A percentile compares a stretch with the other conserved stretches of the same genome.
These are phyloP conservation scores for Cyberlindnera suaveolens DNA, from an alignment of 805 yeast species.

Conservation along the genomic window DNA sequence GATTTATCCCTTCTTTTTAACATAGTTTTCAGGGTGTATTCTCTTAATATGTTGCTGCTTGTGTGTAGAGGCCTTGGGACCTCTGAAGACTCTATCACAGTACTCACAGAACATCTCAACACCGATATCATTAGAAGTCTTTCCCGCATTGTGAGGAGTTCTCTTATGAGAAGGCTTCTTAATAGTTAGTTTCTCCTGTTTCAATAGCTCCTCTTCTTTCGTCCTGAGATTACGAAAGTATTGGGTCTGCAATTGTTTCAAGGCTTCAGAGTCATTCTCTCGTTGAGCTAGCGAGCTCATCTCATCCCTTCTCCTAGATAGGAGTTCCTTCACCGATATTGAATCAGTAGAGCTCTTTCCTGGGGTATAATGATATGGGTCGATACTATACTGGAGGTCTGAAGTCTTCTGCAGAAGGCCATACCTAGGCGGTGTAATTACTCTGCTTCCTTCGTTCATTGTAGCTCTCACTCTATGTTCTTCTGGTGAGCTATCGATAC, in stretches of 20 bases:
- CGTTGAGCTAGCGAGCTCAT: constrained; percentile 3
- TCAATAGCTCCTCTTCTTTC: not conserved
- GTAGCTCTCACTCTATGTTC: not conserved
- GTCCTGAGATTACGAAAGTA: not conserved
- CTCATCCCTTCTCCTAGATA: constrained; percentile 9
- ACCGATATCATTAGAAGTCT: constrained; percentile 12
- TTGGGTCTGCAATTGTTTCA: not conserved
- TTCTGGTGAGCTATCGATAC: not conserved
- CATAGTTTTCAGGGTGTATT: constrained; percentile 38
- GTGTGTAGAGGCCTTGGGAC: constrained; percentile 41
- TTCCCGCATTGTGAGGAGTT: constrained; percentile 17
- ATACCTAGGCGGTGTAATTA: not conserved
- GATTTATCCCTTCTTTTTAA: constrained; percentile 40
- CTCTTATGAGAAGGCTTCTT: not conserved
- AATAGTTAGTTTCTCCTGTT: not conserved
- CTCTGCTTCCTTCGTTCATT: not conserved
- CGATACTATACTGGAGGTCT: not conserved
- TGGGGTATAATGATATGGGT: constrained; percentile 2
- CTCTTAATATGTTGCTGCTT: constrained; percentile 43
- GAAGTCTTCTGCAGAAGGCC: not conserved
- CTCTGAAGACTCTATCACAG: constrained; percentile 38
- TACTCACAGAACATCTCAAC: constrained; percentile 33
- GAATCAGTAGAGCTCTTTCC: not conserved
- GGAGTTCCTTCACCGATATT: constrained; percentile 5
- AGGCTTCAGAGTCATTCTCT: not conserved